Conservation (phyloP, 75 land plant genomes). For the Azolla pinnata region DNA sequence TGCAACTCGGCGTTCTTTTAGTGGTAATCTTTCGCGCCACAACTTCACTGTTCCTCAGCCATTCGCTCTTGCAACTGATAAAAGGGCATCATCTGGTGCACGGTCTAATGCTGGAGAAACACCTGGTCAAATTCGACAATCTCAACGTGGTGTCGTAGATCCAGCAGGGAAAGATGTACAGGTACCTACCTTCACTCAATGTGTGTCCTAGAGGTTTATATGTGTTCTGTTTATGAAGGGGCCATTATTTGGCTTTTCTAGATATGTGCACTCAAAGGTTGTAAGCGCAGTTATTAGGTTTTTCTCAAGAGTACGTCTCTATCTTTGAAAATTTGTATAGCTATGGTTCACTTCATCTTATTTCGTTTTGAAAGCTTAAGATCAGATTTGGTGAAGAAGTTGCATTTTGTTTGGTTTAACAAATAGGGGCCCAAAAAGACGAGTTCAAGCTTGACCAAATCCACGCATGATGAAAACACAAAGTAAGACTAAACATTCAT, state of each 20-base stretch:
- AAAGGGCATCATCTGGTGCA: slow-evolving; percentile 47
- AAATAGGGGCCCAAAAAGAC: not conserved
- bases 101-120: slow-evolving; percentile 24
- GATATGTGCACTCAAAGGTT: too few relatives aligned
- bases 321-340: too few relatives aligned
- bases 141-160: not conserved
- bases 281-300: too few relatives aligned
- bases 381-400: not conserved
- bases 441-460: not conserved
- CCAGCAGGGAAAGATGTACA: slow-evolving; percentile 3
- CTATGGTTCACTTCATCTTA: not conserved
- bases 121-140: slow-evolving; percentile 4
- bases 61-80: slow-evolving; percentile 76
- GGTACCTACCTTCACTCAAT: slow-evolving; percentile 7
- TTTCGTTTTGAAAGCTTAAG: not conserved
- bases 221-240: slow-evolving; percentile 24
- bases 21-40: slow-evolving; percentile 16
- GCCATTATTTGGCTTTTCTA: too few relatives aligned
- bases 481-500: too few relatives aligned
- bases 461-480: not conserved
- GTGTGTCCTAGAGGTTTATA: slow-evolving; percentile 13
- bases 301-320: too few relatives aligned
- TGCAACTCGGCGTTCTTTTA: too few relatives aligned
- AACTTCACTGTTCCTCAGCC: slow-evolving; percentile 67
- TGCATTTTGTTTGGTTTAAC: not conserved